A percentile compares a stretch with the other conserved stretches of the same genome.
phyloP scores from a whole-genome alignment of 2,329 filamentous ascomycete genomes.

The Aspergillus candidus region DNA sequence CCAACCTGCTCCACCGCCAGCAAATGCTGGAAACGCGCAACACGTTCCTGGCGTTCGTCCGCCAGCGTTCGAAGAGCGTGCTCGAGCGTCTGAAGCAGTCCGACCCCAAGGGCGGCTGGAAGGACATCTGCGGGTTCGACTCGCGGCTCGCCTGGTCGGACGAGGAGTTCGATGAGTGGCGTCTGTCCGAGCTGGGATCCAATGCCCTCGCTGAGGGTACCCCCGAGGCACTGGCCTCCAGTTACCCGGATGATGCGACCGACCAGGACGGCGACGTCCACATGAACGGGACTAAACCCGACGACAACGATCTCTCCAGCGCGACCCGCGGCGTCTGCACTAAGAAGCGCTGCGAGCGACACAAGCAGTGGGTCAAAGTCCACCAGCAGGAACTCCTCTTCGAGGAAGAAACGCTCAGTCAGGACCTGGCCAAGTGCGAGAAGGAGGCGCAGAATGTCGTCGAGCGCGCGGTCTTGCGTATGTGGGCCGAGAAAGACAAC shows the following conservation, averaged over 20 bases:
- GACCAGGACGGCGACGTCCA: slow-evolving; percentile 31
- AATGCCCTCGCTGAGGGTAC: slow-evolving; percentile 36
- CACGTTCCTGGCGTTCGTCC: slow-evolving; percentile 38
- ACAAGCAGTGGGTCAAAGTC: slow-evolving; percentile 44
- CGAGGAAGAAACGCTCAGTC: slow-evolving; percentile 35
- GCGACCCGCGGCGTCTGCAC: slow-evolving; percentile 40
- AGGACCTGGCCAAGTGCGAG: slow-evolving; percentile 36
- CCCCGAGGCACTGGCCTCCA: slow-evolving; percentile 26
- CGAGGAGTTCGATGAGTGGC: slow-evolving; percentile 45
- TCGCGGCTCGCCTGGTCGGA: slow-evolving; percentile 43
- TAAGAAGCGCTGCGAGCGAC: slow-evolving; percentile 44
- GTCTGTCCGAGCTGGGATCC: slow-evolving; percentile 32
- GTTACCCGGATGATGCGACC: slow-evolving; percentile 15
- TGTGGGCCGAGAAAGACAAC: slow-evolving; percentile 33
- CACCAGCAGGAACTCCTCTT: slow-evolving; percentile 42
- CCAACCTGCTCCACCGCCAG: slow-evolving; percentile 30
- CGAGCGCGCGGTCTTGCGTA: slow-evolving; percentile 40
- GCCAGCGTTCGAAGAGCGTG: slow-evolving; percentile 36
- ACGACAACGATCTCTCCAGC: slow-evolving; percentile 26
- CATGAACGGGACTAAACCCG: slow-evolving; percentile 27
- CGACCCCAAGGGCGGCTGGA: slow-evolving; percentile 42
- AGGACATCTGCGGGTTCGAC: slow-evolving; percentile 47
- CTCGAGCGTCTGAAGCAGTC: slow-evolving; percentile 40
- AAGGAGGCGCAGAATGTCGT: slow-evolving; percentile 37
- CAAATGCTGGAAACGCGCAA: slow-evolving; percentile 39